A percentile compares a stretch with the other conserved stretches of the same genome.
Conservation (phyloP, 768 basidiomycete species). For the Hebeloma cylindrosporum region DNA sequence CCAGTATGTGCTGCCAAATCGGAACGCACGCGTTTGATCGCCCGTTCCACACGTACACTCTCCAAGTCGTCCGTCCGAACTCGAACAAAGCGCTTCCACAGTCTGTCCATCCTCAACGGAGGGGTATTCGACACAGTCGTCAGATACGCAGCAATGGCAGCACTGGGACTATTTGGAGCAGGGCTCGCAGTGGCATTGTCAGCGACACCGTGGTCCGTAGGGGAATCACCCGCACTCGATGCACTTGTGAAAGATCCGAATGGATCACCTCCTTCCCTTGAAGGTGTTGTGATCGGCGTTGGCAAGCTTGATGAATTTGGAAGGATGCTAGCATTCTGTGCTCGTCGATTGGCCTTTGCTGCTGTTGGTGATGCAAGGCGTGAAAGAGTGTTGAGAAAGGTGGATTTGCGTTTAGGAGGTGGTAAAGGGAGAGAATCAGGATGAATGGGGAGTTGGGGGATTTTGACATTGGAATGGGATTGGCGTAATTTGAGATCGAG, state of each 20-base stretch:
- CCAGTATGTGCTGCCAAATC: slow-evolving; percentile 76
- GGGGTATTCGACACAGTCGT: slow-evolving; percentile 74
- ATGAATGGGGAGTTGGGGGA: slow-evolving; percentile 66
- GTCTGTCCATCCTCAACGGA: slow-evolving; percentile 57
- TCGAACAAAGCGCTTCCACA: slow-evolving; percentile 85
- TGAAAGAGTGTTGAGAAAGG: slow-evolving; percentile 83
- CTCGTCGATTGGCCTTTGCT: slow-evolving; percentile 42
- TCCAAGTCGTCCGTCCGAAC: slow-evolving; percentile 87
- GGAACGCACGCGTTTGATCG: slow-evolving; percentile 84
- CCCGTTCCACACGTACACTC: slow-evolving; percentile 82
- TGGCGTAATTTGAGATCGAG: slow-evolving; percentile 81
- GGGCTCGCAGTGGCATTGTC: slow-evolving; percentile 17
- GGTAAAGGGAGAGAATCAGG: slow-evolving; percentile 51
- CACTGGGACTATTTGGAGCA: slow-evolving; percentile 36
- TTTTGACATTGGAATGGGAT: slow-evolving; percentile 50
- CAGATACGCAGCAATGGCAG: slow-evolving; percentile 75
- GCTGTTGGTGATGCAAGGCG: slow-evolving; percentile 74
- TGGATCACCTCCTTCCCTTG: slow-evolving; percentile 60
- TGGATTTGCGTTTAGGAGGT: slow-evolving; percentile 75
- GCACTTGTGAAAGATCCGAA: slow-evolving; percentile 52
- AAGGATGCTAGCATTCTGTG: slow-evolving; percentile 30
- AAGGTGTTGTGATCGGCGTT: slow-evolving; percentile 51
- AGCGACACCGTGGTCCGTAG: slow-evolving; percentile 20
- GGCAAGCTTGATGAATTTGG: slow-evolving; percentile 31
- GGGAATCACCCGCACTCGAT: slow-evolving; percentile 29